Conservation (phyloP, 2,329 filamentous ascomycete genomes). For the Ophiostoma montium region DNA sequence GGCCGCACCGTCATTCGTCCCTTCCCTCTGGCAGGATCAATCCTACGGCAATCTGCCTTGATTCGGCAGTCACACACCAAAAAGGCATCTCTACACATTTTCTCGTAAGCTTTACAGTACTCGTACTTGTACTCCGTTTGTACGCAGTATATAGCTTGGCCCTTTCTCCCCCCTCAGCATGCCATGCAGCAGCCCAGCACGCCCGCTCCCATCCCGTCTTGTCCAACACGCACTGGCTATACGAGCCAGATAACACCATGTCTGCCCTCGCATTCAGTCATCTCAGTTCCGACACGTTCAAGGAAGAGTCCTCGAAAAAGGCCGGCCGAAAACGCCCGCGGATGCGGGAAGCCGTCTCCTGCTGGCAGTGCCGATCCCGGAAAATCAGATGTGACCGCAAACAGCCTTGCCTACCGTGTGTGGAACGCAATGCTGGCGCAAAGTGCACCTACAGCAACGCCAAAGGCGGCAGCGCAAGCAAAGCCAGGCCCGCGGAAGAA, state of each 20-base stretch:
- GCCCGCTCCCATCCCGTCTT: background rate
- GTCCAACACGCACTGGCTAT: background rate
- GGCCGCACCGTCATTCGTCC: too few relatives aligned
- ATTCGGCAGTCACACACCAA: too few relatives aligned
- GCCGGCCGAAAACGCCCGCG: conserved; percentile 8
- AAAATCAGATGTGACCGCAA: conserved; percentile 9
- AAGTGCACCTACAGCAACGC: conserved; percentile 3
- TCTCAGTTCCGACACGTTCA: conserved; percentile 9
- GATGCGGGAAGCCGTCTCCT: conserved; percentile 7
- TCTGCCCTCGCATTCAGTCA: conserved; percentile 8
- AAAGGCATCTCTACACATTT: too few relatives aligned
- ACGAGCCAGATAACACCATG: too few relatives aligned
- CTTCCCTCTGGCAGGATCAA: too few relatives aligned
- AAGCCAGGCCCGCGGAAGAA: background rate
- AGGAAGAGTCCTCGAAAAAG: conserved; percentile 7
- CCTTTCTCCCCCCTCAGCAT: background rate
- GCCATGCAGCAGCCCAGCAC: background rate
- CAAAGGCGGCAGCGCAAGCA: background rate
- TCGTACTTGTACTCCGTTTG: too few relatives aligned
- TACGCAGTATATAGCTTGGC: too few relatives aligned
- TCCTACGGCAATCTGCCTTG: too few relatives aligned
- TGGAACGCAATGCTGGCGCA: background rate
- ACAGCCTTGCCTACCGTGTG: conserved; percentile 5
- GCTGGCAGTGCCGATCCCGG: conserved; percentile 5
- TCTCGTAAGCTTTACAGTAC: too few relatives aligned